phyloP scores from a whole-genome alignment of 2,329 filamentous ascomycete species.

The Coniochaeta hoffmannii region DNA sequence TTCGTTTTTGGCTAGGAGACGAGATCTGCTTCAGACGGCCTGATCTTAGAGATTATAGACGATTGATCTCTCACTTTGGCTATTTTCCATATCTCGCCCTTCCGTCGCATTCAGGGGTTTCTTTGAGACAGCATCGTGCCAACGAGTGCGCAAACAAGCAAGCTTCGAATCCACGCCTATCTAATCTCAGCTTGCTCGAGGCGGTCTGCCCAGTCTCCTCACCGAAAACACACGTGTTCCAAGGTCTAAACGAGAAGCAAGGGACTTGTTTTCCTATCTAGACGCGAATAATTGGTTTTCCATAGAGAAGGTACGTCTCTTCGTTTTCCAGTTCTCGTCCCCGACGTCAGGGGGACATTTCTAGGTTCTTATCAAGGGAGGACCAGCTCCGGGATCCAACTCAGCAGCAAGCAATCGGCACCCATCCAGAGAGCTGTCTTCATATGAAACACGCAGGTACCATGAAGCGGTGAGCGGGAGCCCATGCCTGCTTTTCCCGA shows the following conservation, averaged over 20 bases:
- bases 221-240: background rate
- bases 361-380: background rate
- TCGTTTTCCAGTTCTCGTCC: background rate
- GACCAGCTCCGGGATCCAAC: background rate
- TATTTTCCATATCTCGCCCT: background rate
- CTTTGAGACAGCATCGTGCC: background rate
- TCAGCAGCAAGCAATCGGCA: background rate
- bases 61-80: background rate
- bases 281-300: conserved; percentile 2
- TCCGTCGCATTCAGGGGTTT: background rate
- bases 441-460: background rate
- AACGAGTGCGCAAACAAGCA: background rate
- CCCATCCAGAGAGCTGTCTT: background rate
- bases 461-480: conserved; percentile 2
- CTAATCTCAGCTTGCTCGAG: background rate
- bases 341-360: background rate
- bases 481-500: background rate
- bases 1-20: background rate
- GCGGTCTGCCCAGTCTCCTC: background rate
- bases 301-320: conserved; percentile 1
- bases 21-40: background rate
- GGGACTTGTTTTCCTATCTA: background rate
- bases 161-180: background rate
- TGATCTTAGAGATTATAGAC: background rate
- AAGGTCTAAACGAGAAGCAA: background rate